Base-by-base conservation (phyloP, 768 basidiomycete species). In the Boletus vermiculosoides region DNA sequence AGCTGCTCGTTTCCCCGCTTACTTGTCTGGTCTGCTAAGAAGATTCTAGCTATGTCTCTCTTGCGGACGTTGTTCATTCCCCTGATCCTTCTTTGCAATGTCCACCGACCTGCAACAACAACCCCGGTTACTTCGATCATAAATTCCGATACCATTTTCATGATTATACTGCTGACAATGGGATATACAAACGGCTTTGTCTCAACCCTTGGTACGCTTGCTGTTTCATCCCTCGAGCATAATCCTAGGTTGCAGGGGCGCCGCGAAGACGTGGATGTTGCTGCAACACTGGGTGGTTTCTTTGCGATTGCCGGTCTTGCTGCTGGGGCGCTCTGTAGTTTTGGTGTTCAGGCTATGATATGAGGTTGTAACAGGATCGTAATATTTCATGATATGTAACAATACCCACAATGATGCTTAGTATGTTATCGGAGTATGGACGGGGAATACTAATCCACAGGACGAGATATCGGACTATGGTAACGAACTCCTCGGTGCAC, bases 1-100 rank as follows among this genome's bases (percentile, higher is more conserved):
- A 63, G 82, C 58, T 91, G 88, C 69, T 81, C 87, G 6, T 78
- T 85, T 63, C 86, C 87, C 7, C 67, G 69, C 9, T 71, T 94
- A 22, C 71, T 86, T 33, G 74, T 93, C 51, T 93, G 90, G 84
- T 85, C 85, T 4, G 80, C 83, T 6, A 79, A 76, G 23, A 79
- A 80, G 34, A 80, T 95, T 39, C 68, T 92, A 16, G 65, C 68
- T 7, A 72, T 92, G 25, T 87, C 92, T 16, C 68, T 89, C 41
- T 71, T 83, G 4, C 85, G 94, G 53, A 88, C 86, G 2, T 65
- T 93, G 34, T 95, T 96, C 74, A 83, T 97, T 47, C 92, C 92
- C 31, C 65, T 94, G 41, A 88, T 96, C 72, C 79, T 96, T n/a
- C 77, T 88, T 73, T 96, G 94, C 79, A 97, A 97, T 67, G 73